phyloP scores from a whole-genome alignment of 2,329 filamentous ascomycete genomes.

The Colletotrichum eremochloae region DNA sequence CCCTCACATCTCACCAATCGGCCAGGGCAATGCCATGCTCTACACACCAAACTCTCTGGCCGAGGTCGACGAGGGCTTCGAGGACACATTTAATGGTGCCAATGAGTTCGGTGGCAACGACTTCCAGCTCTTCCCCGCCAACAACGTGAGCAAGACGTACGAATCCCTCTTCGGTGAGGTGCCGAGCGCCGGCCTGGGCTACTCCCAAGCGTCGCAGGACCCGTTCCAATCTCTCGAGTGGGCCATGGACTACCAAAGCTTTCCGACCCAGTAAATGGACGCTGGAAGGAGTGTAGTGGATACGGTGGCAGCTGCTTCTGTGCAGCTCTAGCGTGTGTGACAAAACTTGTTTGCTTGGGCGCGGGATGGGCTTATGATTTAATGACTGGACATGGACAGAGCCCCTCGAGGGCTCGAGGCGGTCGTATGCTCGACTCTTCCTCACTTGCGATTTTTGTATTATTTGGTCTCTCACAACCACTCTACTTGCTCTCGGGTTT shows the following conservation, averaged over 20 bases:
- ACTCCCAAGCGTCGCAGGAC: conserved; percentile 67
- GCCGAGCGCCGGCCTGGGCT: conserved; percentile 64
- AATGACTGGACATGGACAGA: conserved; percentile 34
- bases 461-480: conserved; percentile 25
- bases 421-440: conserved; percentile 16
- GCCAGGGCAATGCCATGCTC: conserved; percentile 77
- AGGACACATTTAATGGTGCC: conserved; percentile 61
- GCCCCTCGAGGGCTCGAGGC: conserved; percentile 31
- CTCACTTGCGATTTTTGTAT: conserved; percentile 34
- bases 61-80: conserved; percentile 75
- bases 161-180: conserved; percentile 65
- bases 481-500: conserved; percentile 33
- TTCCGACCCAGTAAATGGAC: conserved; percentile 48
- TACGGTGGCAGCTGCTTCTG: conserved; percentile 12
- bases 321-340: conserved; percentile 17
- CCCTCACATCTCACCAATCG: conserved; percentile 76
- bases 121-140: conserved; percentile 72
- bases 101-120: conserved; percentile 60
- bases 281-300: conserved; percentile 12
- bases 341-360: conserved; percentile 24
- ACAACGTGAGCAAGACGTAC: conserved; percentile 57
- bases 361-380: conserved; percentile 35
- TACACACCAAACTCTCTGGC: conserved; percentile 74
- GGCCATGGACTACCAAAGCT: conserved; percentile 52
- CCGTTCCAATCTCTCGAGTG: conserved; percentile 61